A percentile compares a stretch with the other conserved stretches of the same genome.
Conservation (phyloP, 768 basidiomycete genomes). For the Termitomyces sp. region DNA sequence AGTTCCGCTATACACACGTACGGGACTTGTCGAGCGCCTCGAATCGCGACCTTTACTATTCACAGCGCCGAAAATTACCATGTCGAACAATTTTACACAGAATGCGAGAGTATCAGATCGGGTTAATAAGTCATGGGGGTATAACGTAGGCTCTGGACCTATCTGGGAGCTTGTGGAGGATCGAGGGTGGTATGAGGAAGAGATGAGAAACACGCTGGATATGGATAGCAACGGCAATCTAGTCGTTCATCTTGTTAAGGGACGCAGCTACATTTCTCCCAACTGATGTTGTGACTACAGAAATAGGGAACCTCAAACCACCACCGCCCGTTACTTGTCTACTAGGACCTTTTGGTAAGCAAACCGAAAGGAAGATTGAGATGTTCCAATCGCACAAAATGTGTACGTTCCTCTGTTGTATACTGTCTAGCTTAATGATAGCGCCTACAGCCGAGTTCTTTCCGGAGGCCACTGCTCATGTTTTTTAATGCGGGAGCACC, state of each 20-base stretch:
- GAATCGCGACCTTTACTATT: conserved; percentile 46
- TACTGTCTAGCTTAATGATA: not conserved
- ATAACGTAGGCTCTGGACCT: conserved; percentile 71
- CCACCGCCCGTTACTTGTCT: conserved; percentile 55
- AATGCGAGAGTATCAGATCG: conserved; percentile 42
- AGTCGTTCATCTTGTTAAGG: conserved; percentile 25
- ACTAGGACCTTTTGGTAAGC: conserved; percentile 58
- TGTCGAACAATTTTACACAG: conserved; percentile 56
- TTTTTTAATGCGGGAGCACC: conserved; percentile 88
- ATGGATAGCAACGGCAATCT: conserved; percentile 36
- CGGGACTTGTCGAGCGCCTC: conserved; percentile 56
- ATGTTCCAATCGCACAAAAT: conserved; percentile 56
- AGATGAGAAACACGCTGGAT: conserved; percentile 24
- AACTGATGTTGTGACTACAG: conserved; percentile 40
- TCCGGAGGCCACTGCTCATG: conserved; percentile 51
- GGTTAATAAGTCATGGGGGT: conserved; percentile 67
- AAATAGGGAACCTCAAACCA: conserved; percentile 43
- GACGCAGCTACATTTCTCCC: conserved; percentile 58
- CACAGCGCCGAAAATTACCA: conserved; percentile 27
- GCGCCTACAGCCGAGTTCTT: conserved; percentile 48
- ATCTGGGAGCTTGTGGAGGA: conserved; percentile 80
- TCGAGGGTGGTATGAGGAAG: conserved; percentile 72
- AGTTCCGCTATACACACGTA: conserved; percentile 48
- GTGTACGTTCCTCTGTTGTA: conserved; percentile 34
- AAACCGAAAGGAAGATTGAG: conserved; percentile 40